Percentiles rank a stretch among this genome's conserved stretches.
These are phyloP conservation scores for Psophocarpus tetragonolobus DNA, from an alignment of 306 rosid species.

Conservation along the genomic window DNA sequence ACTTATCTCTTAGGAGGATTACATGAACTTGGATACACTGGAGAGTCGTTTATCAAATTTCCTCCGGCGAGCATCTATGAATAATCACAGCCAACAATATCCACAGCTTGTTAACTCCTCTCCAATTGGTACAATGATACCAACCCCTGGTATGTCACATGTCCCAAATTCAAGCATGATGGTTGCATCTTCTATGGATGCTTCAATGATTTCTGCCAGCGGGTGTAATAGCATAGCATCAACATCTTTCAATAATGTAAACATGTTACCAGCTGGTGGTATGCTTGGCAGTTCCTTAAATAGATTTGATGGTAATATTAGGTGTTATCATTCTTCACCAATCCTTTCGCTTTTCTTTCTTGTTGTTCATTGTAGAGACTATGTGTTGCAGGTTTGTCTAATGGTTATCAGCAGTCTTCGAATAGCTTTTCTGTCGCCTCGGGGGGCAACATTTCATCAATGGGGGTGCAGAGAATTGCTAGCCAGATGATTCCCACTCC, in stretches of 20 bases:
- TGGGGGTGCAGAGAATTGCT: conserved; percentile 64
- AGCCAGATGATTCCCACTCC: conserved; percentile 99
- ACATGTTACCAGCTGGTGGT: conserved; percentile 64
- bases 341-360: conserved; percentile 12
- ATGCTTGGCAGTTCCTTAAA: conserved; percentile 59
- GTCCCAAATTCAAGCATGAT: conserved; percentile 71
- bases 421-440: conserved; percentile 68
- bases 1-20: conserved; percentile 70
- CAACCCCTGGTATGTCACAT: conserved; percentile 92
- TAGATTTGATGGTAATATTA: conserved; percentile 70
- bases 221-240: conserved; percentile 59
- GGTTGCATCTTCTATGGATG: conserved; percentile 64
- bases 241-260: conserved; percentile 63
- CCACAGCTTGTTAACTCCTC: conserved; percentile 69
- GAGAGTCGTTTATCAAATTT: conserved; percentile 69
- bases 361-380: conserved; percentile 21
- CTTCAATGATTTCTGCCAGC: conserved; percentile 59
- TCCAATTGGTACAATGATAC: conserved; percentile 81
- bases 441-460: conserved; percentile 70
- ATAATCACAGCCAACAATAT: conserved; percentile 68
- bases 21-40: conserved; percentile 75
- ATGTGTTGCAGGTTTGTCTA: conserved; percentile 67
- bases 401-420: conserved; percentile 89
- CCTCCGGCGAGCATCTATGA: conserved; percentile 42
- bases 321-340: conserved; percentile 16